Evolutionary conservation across 768 basidiomycete genomes (phyloP), one percentile per base, ranked within the genome.

Genomic region (Tephrocybe sp.): DNA sequence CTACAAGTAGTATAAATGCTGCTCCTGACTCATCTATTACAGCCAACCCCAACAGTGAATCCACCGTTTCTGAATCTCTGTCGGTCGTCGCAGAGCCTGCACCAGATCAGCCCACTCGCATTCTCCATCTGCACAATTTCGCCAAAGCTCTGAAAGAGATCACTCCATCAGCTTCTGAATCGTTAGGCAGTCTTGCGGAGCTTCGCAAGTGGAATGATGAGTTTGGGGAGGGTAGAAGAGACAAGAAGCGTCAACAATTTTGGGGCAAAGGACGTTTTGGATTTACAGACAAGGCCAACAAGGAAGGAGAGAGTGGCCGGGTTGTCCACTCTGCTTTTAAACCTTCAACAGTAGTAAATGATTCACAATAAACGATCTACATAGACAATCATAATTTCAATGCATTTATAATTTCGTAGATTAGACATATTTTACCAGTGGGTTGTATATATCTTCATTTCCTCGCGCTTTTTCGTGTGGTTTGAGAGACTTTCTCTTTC

Each of bases 221-320:
- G 63, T 94, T 93, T 65, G 94, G 94, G 21, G 93, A 95, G 64
- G 92, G 91, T 4, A 70, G 79, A 15, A 78, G 73, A 54, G 80
- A 85, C 30, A 80, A 77, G 45, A 84, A 72, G 54, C 79, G 79
- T 30, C 77, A 79, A 59, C 82, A 84, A 59, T 84, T 87, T 27
- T 93, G 94, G 81, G 94, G 94, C 21, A 91, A 86, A 59, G 91
- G 84, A 50, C 77, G 78, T 40, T 97, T 97, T 64, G 94, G 94
- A 16, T 97, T 95, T 66, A 77, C 81, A 9, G 74, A 83, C 57
- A 69, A 73, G 56, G 58, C 60, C 1, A 58, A 66, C 22, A 58
- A 60, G 42, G 61, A 55, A 7, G 64, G 56, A 21, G 75, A 75
- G 36, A 77, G 76, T 23, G 78, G 76, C 3, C 74, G 71, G 29